phyloP scores from a whole-genome alignment of 257 asterid species.

The Penstemon davidsonii region DNA sequence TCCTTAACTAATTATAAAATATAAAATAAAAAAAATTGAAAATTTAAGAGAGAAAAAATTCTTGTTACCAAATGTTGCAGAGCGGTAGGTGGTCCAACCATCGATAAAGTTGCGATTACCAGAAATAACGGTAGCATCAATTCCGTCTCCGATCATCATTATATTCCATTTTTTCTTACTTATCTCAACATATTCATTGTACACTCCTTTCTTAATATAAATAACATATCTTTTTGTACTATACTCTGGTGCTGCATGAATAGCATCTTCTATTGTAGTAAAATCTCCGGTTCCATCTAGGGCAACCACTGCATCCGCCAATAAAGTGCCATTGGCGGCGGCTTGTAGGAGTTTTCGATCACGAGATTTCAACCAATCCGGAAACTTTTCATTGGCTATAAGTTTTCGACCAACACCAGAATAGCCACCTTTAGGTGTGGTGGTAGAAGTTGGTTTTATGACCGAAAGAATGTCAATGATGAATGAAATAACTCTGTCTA shows the following conservation, averaged over 20 bases:
- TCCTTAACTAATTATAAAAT: no score
- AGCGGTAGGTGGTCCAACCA: slow-evolving; percentile 52
- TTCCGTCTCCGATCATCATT: slow-evolving; percentile 68
- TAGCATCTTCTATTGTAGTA: slow-evolving; percentile 45
- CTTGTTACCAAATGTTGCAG: slow-evolving; percentile 61
- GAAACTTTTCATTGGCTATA: slow-evolving; percentile 15
- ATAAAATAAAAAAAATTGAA: not conserved
- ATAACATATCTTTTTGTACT: slow-evolving; percentile 42
- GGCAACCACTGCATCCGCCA: slow-evolving; percentile 45
- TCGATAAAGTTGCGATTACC: slow-evolving; percentile 47
- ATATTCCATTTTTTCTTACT: slow-evolving; percentile 58
- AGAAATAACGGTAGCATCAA: slow-evolving; percentile 48
- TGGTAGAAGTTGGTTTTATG: slow-evolving; percentile 40
- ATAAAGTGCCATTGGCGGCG: slow-evolving; percentile 3
- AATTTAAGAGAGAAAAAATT: not conserved
- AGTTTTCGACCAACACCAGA: slow-evolving; percentile 20
- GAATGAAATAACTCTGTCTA: slow-evolving; percentile 50
- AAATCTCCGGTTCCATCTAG: slow-evolving; percentile 47
- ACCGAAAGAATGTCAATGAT: slow-evolving; percentile 48
- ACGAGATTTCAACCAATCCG: slow-evolving; percentile 34
- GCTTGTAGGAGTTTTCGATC: slow-evolving; percentile 44
- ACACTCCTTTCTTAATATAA: slow-evolving; percentile 57
- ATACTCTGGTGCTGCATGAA: slow-evolving; percentile 42
- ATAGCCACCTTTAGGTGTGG: slow-evolving; percentile 19
- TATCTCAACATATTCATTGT: slow-evolving; percentile 58